These are phyloP conservation scores for Eucalyptus cloeziana DNA, from an alignment of 345 rosid genomes.

Conservation along the genomic window DNA sequence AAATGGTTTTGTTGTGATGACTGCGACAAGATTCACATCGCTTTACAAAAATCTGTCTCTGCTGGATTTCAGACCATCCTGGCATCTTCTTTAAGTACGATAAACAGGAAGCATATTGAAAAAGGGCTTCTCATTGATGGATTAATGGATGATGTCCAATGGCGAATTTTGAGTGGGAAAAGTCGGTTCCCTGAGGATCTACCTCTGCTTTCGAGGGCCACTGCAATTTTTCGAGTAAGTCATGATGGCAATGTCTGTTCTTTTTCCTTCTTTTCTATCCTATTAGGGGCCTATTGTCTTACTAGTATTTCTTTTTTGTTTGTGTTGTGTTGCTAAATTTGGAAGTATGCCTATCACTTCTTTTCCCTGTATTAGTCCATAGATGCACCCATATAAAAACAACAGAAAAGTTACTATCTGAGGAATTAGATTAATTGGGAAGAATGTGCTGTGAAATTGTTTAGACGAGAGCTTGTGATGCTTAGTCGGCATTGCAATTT, in stretches of 20 bases:
- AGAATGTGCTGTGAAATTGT: background rate
- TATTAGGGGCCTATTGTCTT: background rate
- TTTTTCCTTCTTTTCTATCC: background rate
- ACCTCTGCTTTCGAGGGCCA: slow-evolving; percentile 62
- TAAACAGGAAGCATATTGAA: slow-evolving; percentile 53
- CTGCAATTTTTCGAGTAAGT: slow-evolving; percentile 83
- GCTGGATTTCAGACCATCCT: slow-evolving; percentile 49
- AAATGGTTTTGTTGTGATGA: slow-evolving; percentile 89
- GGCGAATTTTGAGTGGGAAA: slow-evolving; percentile 82
- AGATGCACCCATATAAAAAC: background rate
- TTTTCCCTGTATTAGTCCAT: background rate
- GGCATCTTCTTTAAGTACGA: slow-evolving; percentile 29
- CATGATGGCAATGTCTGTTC: background rate
- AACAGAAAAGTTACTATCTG: background rate
- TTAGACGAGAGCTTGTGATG: background rate
- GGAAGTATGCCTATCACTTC: background rate
- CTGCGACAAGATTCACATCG: slow-evolving; percentile 55
- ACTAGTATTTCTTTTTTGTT: background rate
- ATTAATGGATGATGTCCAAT: slow-evolving; percentile 31
- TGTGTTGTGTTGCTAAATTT: background rate
- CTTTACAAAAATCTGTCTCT: slow-evolving; percentile 51
- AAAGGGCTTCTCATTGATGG: slow-evolving; percentile 49
- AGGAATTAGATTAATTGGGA: background rate
- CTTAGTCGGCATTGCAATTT: background rate
- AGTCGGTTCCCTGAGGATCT: slow-evolving; percentile 58